Evolutionary conservation across 148 eudicot species (phyloP).

Genomic region (Rhododendron kiyosumense): DNA sequence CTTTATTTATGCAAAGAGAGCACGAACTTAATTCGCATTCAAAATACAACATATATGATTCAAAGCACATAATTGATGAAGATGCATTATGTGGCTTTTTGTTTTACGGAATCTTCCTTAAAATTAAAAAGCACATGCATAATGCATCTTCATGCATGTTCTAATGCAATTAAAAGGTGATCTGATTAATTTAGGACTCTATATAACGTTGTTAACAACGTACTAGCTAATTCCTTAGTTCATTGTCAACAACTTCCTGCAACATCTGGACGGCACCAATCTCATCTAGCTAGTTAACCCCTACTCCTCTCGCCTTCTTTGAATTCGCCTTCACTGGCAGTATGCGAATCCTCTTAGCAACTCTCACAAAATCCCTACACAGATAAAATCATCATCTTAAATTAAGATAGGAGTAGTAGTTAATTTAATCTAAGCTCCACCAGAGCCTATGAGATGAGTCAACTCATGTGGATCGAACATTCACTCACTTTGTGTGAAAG

Average conservation of each 20-base stretch:
- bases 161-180: not conserved
- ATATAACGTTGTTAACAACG: not conserved
- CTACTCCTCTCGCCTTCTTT: conserved; percentile 35
- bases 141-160: conserved; percentile 1
- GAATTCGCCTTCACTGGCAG: conserved; percentile 59
- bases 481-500: too few species aligned
- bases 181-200: not conserved
- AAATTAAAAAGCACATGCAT: not conserved
- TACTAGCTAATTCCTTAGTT: not conserved
- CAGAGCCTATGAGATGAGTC: too few species aligned
- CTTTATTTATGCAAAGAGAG: conserved; percentile 1
- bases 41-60: not conserved
- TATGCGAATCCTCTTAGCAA: conserved; percentile 80
- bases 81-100: too few species aligned
- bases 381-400: not conserved
- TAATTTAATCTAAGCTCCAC: too few species aligned
- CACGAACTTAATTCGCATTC: not conserved
- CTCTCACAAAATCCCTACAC: conserved; percentile 74
- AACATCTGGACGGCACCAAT: not conserved
- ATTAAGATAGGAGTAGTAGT: too few species aligned
- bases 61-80: not conserved
- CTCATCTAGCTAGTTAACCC: not conserved
- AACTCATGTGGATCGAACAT: too few species aligned
- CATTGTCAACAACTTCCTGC: not conserved
- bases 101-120: too few species aligned